Conservation (phyloP, 2,329 filamentous ascomycete genomes). For the Plectosphaerella cucumerina region DNA sequence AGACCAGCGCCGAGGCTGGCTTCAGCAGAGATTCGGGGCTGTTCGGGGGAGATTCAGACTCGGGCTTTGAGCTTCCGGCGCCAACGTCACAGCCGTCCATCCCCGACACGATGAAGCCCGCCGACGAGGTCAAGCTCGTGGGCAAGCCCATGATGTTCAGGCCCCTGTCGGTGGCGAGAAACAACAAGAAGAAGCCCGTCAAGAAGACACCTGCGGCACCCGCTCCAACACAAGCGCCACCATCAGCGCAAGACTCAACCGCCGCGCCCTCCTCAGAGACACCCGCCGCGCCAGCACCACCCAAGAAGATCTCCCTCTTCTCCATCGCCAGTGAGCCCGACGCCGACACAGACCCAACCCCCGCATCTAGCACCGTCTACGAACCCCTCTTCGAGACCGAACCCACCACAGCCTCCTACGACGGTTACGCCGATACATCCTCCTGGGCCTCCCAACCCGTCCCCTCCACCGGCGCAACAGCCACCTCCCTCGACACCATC, state of each 20-base stretch:
- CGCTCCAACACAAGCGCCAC: constrained; percentile 10
- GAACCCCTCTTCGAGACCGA: constrained; percentile 45
- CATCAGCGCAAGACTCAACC: constrained; percentile 10
- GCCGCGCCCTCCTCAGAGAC: constrained; percentile 5
- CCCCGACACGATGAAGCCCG: constrained; percentile 51
- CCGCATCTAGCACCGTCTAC: constrained; percentile 31
- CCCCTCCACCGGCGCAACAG: neutral
- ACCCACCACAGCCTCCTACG: constrained; percentile 8
- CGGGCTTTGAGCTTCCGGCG: constrained; percentile 30
- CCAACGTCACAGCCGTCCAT: constrained; percentile 43
- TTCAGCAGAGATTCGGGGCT: constrained; percentile 61
- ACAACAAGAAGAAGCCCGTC: constrained; percentile 58
- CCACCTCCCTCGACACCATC: constrained; percentile 58
- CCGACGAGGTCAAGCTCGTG: constrained; percentile 63
- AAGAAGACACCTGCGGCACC: constrained; percentile 16
- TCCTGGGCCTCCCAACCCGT: constrained; percentile 30
- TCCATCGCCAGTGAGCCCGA: constrained; percentile 48
- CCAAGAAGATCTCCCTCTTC: constrained; percentile 65
- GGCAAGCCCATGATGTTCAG: constrained; percentile 85
- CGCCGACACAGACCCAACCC: constrained; percentile 15
- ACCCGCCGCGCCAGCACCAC: constrained; percentile 18
- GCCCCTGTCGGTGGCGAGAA: constrained; percentile 79
- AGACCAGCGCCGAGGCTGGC: constrained; percentile 77
- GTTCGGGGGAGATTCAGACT: constrained; percentile 7
- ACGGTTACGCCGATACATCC: constrained; percentile 23